These are phyloP conservation scores for Gypsophila paniculata DNA, from an alignment of 179 eudicot species.

Conservation along the genomic window DNA sequence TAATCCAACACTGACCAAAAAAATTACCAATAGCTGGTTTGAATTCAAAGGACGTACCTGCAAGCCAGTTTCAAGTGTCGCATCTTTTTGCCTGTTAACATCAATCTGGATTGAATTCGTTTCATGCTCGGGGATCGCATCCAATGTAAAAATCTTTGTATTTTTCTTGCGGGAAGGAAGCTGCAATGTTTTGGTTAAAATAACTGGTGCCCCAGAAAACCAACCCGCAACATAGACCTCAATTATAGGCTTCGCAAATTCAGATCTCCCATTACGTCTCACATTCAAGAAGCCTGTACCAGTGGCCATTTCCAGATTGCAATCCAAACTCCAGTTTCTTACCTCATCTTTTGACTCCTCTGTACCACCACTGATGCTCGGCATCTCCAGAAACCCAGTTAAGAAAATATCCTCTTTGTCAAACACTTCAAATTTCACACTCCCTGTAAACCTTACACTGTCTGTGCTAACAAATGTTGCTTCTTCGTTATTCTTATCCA, in stretches of 20 bases:
- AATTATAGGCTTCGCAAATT: constrained; percentile 5
- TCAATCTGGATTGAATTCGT: constrained; percentile 1
- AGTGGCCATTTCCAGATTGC: constrained; percentile 6
- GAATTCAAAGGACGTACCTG: not conserved
- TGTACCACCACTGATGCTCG: constrained; percentile 4
- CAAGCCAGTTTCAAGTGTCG: not conserved
- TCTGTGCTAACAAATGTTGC: constrained; percentile 17
- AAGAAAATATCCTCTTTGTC: not conserved
- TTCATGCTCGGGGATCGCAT: constrained; percentile 13
- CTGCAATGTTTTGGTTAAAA: constrained; percentile 14
- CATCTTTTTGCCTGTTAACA: not conserved
- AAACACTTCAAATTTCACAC: constrained; percentile 16
- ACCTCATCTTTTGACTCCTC: constrained; percentile 4
- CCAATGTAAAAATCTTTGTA: not conserved
- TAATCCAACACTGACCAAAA: no score
- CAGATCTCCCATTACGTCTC: constrained; percentile 12
- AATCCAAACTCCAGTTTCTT: constrained; percentile 8
- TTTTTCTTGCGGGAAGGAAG: constrained; percentile 14
- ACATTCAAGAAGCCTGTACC: constrained; percentile 7
- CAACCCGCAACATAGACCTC: constrained; percentile 13
- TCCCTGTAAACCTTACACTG: constrained; percentile 13
- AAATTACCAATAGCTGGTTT: no score
- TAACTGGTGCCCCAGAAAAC: constrained; percentile 15
- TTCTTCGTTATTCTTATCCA: constrained; percentile 6
- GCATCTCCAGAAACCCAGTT: constrained; percentile 11